phyloP scores from a whole-genome alignment of 805 yeast species.

The Candida sithepensis region DNA sequence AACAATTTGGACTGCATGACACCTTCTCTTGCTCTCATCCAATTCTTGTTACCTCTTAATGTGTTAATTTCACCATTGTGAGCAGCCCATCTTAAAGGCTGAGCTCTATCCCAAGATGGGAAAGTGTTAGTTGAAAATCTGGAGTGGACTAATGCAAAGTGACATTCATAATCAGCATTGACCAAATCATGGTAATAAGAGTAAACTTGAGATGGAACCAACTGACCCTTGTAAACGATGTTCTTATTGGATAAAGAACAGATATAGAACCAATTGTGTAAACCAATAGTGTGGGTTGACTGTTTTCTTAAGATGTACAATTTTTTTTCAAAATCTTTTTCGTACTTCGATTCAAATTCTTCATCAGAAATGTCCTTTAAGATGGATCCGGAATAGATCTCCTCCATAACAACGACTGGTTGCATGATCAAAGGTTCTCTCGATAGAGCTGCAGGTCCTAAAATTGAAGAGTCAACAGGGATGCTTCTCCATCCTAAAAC shows the following conservation, averaged over 20 bases:
- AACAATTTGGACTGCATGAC: conserved; percentile 84
- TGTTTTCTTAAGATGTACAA: conserved; percentile 85
- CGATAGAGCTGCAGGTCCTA: conserved; percentile 92
- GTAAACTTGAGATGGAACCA: conserved; percentile 95
- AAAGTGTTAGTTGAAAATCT: conserved; percentile 97
- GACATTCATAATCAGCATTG: conserved; percentile 90
- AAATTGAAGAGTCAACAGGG: conserved; percentile 89
- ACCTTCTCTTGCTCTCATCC: conserved; percentile 99
- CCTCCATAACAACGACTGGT: conserved; percentile 79
- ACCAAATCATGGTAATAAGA: conserved; percentile 89
- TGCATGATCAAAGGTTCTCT: conserved; percentile 90
- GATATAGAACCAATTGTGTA: conserved; percentile 96
- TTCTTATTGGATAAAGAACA: conserved; percentile 86
- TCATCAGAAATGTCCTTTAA: conserved; percentile 38
- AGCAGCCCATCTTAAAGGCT: conserved; percentile 95
- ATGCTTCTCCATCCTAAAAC: conserved; percentile 95
- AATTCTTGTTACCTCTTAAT: conserved; percentile 93
- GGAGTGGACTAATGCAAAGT: conserved; percentile 94
- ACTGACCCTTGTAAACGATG: conserved; percentile 96
- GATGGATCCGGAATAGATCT: conserved; percentile 35
- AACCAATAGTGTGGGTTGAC: conserved; percentile 84
- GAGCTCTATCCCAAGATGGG: conserved; percentile 99
- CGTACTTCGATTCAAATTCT: conserved; percentile 54
- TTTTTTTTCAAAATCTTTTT: conserved; percentile 72
- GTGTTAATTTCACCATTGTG: conserved; percentile 99